Evolutionary conservation across 257 asterid genomes (phyloP).

Genomic region (Oldenlandia corymbosa): DNA sequence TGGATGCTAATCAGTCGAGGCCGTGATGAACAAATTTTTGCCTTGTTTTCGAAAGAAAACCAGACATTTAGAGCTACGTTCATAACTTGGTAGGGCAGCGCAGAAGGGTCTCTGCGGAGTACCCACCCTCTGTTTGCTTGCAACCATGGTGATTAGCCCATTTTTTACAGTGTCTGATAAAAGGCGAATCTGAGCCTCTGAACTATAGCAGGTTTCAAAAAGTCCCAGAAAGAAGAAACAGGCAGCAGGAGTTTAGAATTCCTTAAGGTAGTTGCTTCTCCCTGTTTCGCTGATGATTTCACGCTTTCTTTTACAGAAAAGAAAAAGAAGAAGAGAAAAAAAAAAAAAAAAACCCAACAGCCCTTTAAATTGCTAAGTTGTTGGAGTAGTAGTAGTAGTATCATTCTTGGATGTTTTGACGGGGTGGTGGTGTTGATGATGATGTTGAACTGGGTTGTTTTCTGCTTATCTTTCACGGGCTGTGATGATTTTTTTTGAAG

Average conservation of each 20-base stretch:
- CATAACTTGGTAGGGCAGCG: slow-evolving; percentile 22
- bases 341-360: neutral
- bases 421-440: too few species aligned
- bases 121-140: slow-evolving; percentile 9
- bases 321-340: neutral
- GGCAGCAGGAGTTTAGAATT: slow-evolving; percentile 3
- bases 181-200: slow-evolving; percentile 25
- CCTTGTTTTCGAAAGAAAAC: neutral
- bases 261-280: slow-evolving; percentile 28
- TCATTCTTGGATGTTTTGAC: too few species aligned
- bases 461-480: neutral
- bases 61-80: slow-evolving; percentile 8
- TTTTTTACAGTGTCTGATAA: slow-evolving; percentile 5
- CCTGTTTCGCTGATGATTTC: slow-evolving; percentile 24
- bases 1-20: neutral
- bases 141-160: slow-evolving; percentile 18
- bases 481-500: slow-evolving; percentile 13
- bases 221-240: neutral
- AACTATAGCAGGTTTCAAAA: neutral
- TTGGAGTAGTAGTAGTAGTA: too few species aligned
- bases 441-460: neutral
- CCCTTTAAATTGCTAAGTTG: slow-evolving; percentile 2
- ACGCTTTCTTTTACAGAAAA: neutral
- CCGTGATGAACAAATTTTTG: slow-evolving; percentile 10
- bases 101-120: neutral